Evolutionary conservation across 768 basidiomycete species (phyloP).

Genomic region (Naganishia randhawae): DNA sequence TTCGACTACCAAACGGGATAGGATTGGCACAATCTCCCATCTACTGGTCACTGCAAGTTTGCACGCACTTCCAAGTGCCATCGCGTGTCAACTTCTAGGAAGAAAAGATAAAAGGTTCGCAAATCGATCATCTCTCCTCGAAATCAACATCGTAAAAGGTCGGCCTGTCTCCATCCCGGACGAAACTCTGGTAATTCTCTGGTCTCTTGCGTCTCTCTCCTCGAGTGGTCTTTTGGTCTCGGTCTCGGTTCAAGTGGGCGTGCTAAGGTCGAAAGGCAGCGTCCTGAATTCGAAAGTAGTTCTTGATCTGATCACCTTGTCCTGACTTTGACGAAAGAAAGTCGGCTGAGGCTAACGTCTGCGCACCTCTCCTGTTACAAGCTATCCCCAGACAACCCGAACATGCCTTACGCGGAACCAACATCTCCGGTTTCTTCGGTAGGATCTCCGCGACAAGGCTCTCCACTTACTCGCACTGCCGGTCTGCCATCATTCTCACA

Average conservation of each 20-base stretch:
- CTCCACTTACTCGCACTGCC: slow-evolving; percentile 30
- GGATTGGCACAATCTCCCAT: not conserved
- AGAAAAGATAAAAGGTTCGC: too few species aligned
- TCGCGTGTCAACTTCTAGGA: too few species aligned
- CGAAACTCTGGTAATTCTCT: not conserved
- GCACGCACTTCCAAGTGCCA: too few species aligned
- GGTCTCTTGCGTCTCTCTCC: too few species aligned
- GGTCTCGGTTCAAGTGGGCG: not conserved
- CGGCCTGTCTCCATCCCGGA: not conserved
- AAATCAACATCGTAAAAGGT: not conserved
- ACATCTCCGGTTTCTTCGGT: slow-evolving; percentile 40
- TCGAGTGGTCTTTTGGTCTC: too few species aligned
- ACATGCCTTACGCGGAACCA: slow-evolving; percentile 49
- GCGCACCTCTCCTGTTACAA: not conserved
- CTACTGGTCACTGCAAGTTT: not conserved
- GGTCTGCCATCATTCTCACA: slow-evolving; percentile 31
- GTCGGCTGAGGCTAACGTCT: not conserved
- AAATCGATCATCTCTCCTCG: not conserved
- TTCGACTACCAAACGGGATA: not conserved
- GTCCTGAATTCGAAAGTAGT: not conserved
- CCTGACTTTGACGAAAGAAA: not conserved
- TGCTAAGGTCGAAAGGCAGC: not conserved
- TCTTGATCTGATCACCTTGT: not conserved
- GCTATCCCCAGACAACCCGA: not conserved
- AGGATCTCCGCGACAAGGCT: slow-evolving; percentile 26